These are phyloP conservation scores for Gastrodia elata DNA, from an alignment of 106 monocot species.

Conservation along the genomic window DNA sequence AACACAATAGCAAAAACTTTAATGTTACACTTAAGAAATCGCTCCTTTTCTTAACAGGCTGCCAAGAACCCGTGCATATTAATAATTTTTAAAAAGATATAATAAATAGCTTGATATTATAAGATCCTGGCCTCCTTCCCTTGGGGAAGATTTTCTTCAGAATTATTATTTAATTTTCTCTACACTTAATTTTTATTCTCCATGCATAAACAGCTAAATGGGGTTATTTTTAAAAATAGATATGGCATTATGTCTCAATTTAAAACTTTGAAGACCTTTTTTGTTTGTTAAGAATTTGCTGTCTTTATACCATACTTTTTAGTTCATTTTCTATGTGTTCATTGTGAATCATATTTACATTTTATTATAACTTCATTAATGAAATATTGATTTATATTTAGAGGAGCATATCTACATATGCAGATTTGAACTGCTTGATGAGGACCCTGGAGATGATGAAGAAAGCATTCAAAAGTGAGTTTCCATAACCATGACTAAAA, in stretches of 20 bases:
- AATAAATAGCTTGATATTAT: no score
- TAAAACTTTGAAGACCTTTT: not conserved
- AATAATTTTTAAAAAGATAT: no score
- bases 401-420: constrained; percentile 5
- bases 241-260: not conserved
- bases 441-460: constrained; percentile 98
- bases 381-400: not conserved
- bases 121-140: no score
- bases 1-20: no score
- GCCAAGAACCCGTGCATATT: no score
- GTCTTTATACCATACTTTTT: not conserved
- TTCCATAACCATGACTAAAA: not conserved
- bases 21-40: no score
- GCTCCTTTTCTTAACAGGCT: no score
- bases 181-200: no score
- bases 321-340: not conserved
- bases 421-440: constrained; percentile 95
- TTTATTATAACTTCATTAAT: not conserved
- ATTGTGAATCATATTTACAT: not conserved
- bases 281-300: not conserved
- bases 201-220: not conserved
- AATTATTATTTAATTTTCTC: no score
- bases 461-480: constrained; percentile 71
- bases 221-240: not conserved
- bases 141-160: no score